phyloP scores from a whole-genome alignment of 768 basidiomycete genomes.

The Boletellus emodensis region DNA sequence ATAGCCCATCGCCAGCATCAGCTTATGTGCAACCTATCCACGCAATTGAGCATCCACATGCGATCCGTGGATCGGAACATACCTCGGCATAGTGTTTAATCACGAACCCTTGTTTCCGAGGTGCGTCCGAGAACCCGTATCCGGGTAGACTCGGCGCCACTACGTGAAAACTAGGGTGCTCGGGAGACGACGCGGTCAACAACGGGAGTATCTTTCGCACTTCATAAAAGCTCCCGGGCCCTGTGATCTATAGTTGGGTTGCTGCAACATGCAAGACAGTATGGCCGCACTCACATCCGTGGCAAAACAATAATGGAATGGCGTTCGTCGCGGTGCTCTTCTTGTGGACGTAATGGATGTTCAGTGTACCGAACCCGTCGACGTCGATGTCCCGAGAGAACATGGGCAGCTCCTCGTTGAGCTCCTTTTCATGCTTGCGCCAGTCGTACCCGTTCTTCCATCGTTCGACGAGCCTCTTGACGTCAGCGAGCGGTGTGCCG shows the following conservation, averaged over 20 bases:
- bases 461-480: constrained; percentile 43
- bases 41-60: background rate
- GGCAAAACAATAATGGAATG: constrained; percentile 57
- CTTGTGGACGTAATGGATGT: constrained; percentile 59
- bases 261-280: background rate
- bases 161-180: constrained; percentile 59
- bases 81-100: constrained; percentile 55
- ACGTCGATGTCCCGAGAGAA: constrained; percentile 51
- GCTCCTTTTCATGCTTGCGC: constrained; percentile 44
- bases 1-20: constrained; percentile 49
- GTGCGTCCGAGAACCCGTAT: constrained; percentile 58
- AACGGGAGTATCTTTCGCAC: constrained; percentile 54
- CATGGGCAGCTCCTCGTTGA: constrained; percentile 53
- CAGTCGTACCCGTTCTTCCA: constrained; percentile 59
- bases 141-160: constrained; percentile 57
- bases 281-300: constrained; percentile 44
- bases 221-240: constrained; percentile 62
- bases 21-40: constrained; percentile 41
- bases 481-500: constrained; percentile 46
- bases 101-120: constrained; percentile 49
- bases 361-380: constrained; percentile 43
- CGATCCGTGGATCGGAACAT: background rate
- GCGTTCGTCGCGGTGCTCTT: constrained; percentile 42
- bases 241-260: constrained; percentile 26
- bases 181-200: constrained; percentile 37